Conservation (phyloP, 2,329 filamentous ascomycete species). For the Penicillium sp. region DNA sequence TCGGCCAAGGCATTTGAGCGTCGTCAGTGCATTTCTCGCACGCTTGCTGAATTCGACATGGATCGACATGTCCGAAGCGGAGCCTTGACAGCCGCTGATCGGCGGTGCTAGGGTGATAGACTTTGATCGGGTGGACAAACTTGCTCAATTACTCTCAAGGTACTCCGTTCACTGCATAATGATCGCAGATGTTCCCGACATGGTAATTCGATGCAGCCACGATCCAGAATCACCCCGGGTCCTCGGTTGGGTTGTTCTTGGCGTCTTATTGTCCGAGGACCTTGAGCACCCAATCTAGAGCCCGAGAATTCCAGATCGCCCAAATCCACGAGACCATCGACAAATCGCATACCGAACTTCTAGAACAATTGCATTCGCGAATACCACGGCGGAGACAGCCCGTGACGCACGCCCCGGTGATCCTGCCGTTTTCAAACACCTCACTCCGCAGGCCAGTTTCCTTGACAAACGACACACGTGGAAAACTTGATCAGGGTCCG, state of each 20-base stretch:
- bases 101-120: slow-evolving; percentile 2
- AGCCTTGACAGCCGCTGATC: slow-evolving; percentile 14
- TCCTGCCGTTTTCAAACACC: slow-evolving; percentile 5
- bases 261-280: background rate
- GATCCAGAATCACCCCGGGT: too few relatives aligned
- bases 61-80: background rate
- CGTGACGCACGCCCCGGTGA: background rate
- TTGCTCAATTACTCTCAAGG: slow-evolving; percentile 35
- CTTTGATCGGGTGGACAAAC: slow-evolving; percentile 16
- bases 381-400: slow-evolving; percentile 8
- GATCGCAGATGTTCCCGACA: too few relatives aligned
- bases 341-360: background rate
- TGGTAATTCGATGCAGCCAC: too few relatives aligned
- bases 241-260: too few relatives aligned
- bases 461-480: background rate
- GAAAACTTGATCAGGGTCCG: background rate
- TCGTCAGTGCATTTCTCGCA: background rate
- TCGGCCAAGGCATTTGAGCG: background rate
- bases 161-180: slow-evolving; percentile 7
- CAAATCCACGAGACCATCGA: background rate
- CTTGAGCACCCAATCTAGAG: background rate
- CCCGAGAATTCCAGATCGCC: background rate
- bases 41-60: background rate
- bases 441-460: background rate
- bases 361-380: background rate